These are phyloP conservation scores for Cladophialophora bantiana DNA, from an alignment of 2,329 filamentous ascomycete species.

Conservation along the genomic window DNA sequence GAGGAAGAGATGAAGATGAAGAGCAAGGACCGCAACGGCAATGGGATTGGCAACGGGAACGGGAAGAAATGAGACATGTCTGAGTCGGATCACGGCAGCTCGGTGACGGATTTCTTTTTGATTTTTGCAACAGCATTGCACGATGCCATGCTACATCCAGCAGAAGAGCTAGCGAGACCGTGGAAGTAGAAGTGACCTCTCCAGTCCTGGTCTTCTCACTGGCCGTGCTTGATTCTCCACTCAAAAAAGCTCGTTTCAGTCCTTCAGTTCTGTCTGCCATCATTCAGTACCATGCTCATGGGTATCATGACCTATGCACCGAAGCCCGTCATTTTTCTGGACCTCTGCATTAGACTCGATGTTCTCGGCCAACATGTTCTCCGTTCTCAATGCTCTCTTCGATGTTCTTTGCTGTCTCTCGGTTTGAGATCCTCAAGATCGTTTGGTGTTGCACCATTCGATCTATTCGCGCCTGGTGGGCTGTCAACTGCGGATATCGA, in stretches of 20 bases:
- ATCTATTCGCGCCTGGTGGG: neutral
- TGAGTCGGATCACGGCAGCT: neutral
- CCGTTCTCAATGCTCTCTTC: neutral
- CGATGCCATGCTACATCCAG: conserved; percentile 1
- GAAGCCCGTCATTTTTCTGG: conserved; percentile 1
- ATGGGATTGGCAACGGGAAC: conserved; percentile 18
- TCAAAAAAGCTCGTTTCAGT: neutral
- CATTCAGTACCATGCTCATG: conserved; percentile 25
- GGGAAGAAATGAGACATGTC: conserved; percentile 23
- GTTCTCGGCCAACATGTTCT: neutral
- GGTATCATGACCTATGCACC: conserved; percentile 24
- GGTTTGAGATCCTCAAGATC: neutral
- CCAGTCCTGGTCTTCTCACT: neutral
- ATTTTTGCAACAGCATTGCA: neutral
- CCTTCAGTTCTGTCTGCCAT: conserved; percentile 13
- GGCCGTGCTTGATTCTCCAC: neutral
- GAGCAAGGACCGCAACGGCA: conserved; percentile 11
- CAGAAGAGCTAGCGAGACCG: neutral
- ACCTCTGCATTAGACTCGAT: conserved; percentile 1
- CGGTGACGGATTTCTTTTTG: neutral
- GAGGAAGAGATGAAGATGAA: conserved; percentile 63
- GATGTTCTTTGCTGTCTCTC: neutral
- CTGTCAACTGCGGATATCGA: neutral
- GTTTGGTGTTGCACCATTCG: neutral
- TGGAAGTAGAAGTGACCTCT: neutral